These are phyloP conservation scores for Pestalotiopsis sp. DNA, from an alignment of 2,329 filamentous ascomycete genomes.

Conservation along the genomic window DNA sequence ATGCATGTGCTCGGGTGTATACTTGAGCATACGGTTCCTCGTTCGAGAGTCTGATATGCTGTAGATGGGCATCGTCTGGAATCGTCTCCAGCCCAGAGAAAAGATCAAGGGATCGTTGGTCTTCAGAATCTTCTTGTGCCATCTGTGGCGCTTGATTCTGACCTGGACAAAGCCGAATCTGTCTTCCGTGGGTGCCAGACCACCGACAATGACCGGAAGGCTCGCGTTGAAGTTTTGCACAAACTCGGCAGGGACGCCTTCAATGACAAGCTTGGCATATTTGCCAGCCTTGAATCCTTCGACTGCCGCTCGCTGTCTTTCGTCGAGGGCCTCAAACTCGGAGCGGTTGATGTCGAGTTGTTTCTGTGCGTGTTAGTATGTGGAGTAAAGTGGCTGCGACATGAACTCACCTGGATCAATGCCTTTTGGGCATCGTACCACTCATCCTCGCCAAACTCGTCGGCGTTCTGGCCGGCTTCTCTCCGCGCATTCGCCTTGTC, in stretches of 20 bases:
- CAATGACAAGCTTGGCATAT: conserved; percentile 88
- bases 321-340: conserved; percentile 87
- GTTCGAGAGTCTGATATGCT: conserved; percentile 92
- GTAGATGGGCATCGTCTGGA: conserved; percentile 91
- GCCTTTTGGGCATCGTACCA: conserved; percentile 99
- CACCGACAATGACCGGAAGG: conserved; percentile 84
- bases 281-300: conserved; percentile 91
- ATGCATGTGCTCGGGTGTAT: conserved; percentile 99
- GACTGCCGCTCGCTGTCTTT: conserved; percentile 76
- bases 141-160: conserved; percentile 93
- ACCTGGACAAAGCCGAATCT: conserved; percentile 95
- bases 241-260: conserved; percentile 89
- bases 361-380: conserved; percentile 7
- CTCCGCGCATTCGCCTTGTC: conserved; percentile 77
- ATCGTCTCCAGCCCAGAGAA: conserved; percentile 92
- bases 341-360: conserved; percentile 87
- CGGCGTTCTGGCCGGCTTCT: conserved; percentile 61
- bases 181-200: conserved; percentile 90
- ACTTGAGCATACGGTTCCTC: conserved; percentile 96
- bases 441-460: conserved; percentile 94
- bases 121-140: conserved; percentile 99
- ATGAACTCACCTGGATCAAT: conserved; percentile 85
- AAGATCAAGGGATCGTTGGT: conserved; percentile 97
- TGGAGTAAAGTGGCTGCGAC: conserved; percentile 40
- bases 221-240: conserved; percentile 77